phyloP scores from a whole-genome alignment of 2,329 filamentous ascomycete genomes.

The Sclerotinia spermophila region DNA sequence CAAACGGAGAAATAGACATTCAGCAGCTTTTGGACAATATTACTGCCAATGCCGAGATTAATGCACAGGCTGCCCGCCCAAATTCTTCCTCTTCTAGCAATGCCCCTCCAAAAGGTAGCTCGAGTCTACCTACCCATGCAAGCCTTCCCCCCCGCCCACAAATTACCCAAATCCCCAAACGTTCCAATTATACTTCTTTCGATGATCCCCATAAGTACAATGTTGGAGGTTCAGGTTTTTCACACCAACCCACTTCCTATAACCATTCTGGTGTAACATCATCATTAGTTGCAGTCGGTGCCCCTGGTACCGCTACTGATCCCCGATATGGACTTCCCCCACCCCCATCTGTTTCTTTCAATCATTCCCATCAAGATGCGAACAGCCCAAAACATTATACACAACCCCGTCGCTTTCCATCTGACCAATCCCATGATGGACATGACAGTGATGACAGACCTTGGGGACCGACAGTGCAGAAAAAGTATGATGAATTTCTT shows the following conservation, averaged over 20 bases:
- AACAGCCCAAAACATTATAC: slow-evolving; percentile 28
- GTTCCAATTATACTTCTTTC: slow-evolving; percentile 24
- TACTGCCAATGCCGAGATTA: slow-evolving; percentile 39
- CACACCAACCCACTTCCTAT: slow-evolving; percentile 32
- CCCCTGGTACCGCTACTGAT: slow-evolving; percentile 37
- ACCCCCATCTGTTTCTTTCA: slow-evolving; percentile 37
- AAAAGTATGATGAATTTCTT: slow-evolving; percentile 68
- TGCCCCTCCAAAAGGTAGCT: slow-evolving; percentile 27
- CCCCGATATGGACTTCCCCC: slow-evolving; percentile 36
- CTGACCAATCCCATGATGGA: slow-evolving; percentile 29
- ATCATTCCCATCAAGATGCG: slow-evolving; percentile 25
- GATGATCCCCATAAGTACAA: slow-evolving; percentile 37
- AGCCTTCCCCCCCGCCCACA: slow-evolving; percentile 39
- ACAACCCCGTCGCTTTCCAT: slow-evolving; percentile 27
- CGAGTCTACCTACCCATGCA: slow-evolving; percentile 35
- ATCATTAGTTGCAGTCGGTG: slow-evolving; percentile 35
- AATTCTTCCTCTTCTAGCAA: slow-evolving; percentile 27
- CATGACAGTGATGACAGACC: slow-evolving; percentile 35
- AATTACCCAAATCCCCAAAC: slow-evolving; percentile 29
- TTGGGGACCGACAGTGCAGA: slow-evolving; percentile 53
- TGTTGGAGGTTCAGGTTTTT: slow-evolving; percentile 31
- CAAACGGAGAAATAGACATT: slow-evolving; percentile 38
- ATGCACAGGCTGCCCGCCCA: slow-evolving; percentile 29
- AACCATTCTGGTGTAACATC: slow-evolving; percentile 34
- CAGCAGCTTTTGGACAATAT: slow-evolving; percentile 40